Percentiles rank a stretch among this genome's conserved stretches.
phyloP scores from a whole-genome alignment of 2,329 filamentous ascomycete species.

The Penicillium digitatum region DNA sequence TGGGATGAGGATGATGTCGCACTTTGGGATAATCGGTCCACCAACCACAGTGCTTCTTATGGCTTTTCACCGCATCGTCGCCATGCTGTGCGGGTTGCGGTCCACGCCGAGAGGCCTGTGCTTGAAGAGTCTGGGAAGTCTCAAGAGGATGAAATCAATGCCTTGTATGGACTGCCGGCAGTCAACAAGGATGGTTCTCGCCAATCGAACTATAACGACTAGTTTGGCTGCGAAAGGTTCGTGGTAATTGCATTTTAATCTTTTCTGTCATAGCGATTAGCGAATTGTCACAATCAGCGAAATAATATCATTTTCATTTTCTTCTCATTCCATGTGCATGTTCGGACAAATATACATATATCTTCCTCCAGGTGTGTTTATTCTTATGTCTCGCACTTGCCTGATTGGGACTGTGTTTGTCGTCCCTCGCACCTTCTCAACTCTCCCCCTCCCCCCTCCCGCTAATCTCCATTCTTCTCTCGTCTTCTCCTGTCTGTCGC shows the following conservation, averaged over 20 bases:
- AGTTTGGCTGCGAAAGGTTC: background rate
- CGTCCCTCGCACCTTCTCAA: background rate
- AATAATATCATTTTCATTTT: background rate
- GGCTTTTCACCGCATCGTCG: slow-evolving; percentile 56
- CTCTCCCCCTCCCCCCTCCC: background rate
- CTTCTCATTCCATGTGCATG: background rate
- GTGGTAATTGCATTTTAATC: background rate
- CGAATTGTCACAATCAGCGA: slow-evolving; percentile 1
- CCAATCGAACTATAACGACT: slow-evolving; percentile 57
- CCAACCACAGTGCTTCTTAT: slow-evolving; percentile 54
- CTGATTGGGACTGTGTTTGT: background rate
- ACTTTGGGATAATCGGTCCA: slow-evolving; percentile 63
- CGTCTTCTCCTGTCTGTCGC: too few relatives aligned
- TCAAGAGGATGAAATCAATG: slow-evolving; percentile 53
- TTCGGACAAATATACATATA: background rate
- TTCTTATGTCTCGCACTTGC: background rate
- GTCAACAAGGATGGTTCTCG: slow-evolving; percentile 56
- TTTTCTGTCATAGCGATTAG: slow-evolving; percentile 6
- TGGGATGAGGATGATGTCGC: slow-evolving; percentile 64
- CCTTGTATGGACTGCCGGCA: slow-evolving; percentile 47
- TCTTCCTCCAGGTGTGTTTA: background rate
- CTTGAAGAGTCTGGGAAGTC: slow-evolving; percentile 46
- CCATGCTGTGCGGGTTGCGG: slow-evolving; percentile 52
- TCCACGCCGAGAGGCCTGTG: slow-evolving; percentile 47
- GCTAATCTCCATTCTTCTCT: too few relatives aligned